These are phyloP conservation scores for Cicer arietinum DNA, from an alignment of 306 rosid species.

Conservation along the genomic window DNA sequence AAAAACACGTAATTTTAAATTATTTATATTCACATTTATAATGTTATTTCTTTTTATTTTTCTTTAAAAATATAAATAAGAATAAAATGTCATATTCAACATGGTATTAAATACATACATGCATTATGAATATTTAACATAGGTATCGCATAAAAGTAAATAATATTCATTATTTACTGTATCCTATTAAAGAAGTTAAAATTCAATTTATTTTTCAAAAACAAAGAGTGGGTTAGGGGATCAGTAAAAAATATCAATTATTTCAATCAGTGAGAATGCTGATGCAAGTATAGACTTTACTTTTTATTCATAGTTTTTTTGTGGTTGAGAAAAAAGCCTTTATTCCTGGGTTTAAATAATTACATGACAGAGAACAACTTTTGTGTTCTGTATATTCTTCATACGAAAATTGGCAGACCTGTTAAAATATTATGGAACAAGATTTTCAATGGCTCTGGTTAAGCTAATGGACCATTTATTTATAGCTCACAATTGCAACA, in stretches of 20 bases:
- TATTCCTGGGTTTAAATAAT: constrained; percentile 4
- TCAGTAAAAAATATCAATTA: background rate
- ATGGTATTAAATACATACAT: background rate
- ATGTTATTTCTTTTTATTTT: background rate
- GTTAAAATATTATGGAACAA: background rate
- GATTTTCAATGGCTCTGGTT: constrained; percentile 10
- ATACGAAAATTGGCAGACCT: constrained; percentile 23
- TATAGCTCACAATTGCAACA: constrained; percentile 26
- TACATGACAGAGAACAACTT: background rate
- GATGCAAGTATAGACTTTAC: background rate
- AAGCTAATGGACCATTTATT: constrained; percentile 29
- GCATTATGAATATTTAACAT: background rate
- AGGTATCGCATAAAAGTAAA: constrained; percentile 5
- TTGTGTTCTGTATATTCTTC: constrained; percentile 28
- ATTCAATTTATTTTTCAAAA: background rate
- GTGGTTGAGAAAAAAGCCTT: background rate
- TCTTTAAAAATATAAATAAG: background rate
- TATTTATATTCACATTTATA: background rate
- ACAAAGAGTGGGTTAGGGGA: background rate
- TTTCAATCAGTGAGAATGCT: constrained; percentile 6
- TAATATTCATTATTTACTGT: too few relatives aligned
- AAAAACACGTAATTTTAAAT: background rate
- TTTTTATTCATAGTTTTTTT: background rate
- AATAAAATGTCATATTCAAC: background rate
- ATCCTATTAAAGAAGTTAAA: background rate